Base-by-base conservation (phyloP, 2,329 filamentous ascomycete species). In the Sporothrix variecibatus region DNA sequence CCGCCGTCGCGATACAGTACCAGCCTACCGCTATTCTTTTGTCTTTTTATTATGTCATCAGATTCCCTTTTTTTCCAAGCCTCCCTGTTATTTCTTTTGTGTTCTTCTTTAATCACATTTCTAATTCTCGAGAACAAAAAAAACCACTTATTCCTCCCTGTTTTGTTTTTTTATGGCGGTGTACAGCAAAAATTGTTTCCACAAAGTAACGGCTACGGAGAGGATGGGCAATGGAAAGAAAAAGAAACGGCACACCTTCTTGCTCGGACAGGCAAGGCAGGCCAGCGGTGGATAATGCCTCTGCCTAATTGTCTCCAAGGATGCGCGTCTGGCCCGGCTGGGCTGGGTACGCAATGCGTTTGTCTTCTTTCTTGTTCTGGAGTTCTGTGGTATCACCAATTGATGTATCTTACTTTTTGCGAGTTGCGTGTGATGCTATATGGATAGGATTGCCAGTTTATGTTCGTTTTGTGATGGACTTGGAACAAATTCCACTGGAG, bases 1-100 rank as follows among this genome's bases (percentile, higher is more conserved):
- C 84, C 82, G 72, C 62, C 62, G 65, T 74, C 75, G 70, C 75
- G 75, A 85, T 86, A 86, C 85, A 87, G 85, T 86, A 88, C 85
- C 86, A 87, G 86, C 86, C 86, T 85, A 84, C 85, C 86, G 84
- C 84, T 76, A 64, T 83, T 85, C 82, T 81, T 85, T 82, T 75
- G 71, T 76, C 46, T 71, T 56, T 65, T 72, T 81, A 81, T 83
- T 81, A 75, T 78, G 78, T 82, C 82, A 81, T 81, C 81, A 78
- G 79, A 79, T 80, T 81, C 82, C 80, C 81, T 81, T 81, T 79
- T 80, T 78, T 80, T 79, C 72, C 83, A 74, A 76, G 82, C 84
- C 82, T 82, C 85, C 81, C 86, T 87, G 82, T 73, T 72, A 74
- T 76, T 75, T 74, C 72, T 81, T 78, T 79, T 78, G 78, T 84